Percentiles rank a stretch among this genome's conserved stretches.
These are phyloP conservation scores for Fraxinus pennsylvanica DNA, from an alignment of 257 asterid genomes.

Conservation along the genomic window DNA sequence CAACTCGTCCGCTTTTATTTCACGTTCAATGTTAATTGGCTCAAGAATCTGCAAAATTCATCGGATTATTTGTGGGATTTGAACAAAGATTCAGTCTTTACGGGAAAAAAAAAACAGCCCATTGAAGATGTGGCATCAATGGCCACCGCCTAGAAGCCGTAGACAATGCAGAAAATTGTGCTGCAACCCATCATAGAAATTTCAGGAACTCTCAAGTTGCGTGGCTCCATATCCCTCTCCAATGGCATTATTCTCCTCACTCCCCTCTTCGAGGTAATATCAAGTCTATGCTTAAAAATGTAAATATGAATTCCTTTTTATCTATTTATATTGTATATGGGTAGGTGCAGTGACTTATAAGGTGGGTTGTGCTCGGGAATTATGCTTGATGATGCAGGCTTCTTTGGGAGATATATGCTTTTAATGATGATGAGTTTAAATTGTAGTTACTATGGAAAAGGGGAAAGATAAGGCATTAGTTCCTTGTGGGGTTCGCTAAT, in stretches of 20 bases:
- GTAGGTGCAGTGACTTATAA: not conserved
- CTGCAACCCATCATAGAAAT: conserved; percentile 82
- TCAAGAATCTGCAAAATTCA: conserved; percentile 45
- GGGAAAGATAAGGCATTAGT: too few relatives aligned
- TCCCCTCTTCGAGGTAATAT: conserved; percentile 80
- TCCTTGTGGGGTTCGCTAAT: too few relatives aligned
- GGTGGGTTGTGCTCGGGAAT: conserved; percentile 8
- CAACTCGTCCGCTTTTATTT: too few relatives aligned
- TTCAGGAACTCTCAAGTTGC: conserved; percentile 85
- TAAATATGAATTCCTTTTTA: not conserved
- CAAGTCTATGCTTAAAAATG: not conserved
- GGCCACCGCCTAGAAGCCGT: conserved; percentile 71
- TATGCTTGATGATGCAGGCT: conserved; percentile 10
- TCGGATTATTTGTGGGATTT: conserved; percentile 42
- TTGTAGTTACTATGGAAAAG: too few relatives aligned
- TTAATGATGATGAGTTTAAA: conserved; percentile 1
- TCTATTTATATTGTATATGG: not conserved
- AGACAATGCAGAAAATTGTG: conserved; percentile 76
- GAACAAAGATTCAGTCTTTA: conserved; percentile 49
- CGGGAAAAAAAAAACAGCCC: conserved; percentile 28
- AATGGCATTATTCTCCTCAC: conserved; percentile 94
- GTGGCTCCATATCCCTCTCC: conserved; percentile 93
- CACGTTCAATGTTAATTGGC: conserved; percentile 41
- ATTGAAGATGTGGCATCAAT: conserved; percentile 58
- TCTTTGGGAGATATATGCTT: conserved; percentile 7